Base-by-base conservation (phyloP, 352 stramenopile genomes). In the Pythium vanterpoolii region DNA sequence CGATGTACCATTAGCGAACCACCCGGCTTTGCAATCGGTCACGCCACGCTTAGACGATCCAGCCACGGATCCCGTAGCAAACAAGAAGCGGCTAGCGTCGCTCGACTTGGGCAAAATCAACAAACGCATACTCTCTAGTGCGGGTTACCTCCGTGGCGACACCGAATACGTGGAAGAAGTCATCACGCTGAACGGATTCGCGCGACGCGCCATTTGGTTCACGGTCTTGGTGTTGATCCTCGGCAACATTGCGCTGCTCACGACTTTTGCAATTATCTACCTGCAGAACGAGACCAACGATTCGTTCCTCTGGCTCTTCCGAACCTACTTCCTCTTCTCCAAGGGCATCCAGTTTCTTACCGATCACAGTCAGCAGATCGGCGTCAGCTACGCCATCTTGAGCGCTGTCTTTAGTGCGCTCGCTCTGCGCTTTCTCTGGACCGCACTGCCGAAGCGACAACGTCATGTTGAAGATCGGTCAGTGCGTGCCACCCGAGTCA, bases 241-340 rank as follows among this genome's bases (percentile, higher is more conserved):
- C 2, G 26, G 26, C 26, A 59, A 59, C 27, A 39, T 33, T 5
- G 16, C 36, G 36, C 51, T 59, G 36, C 38, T 59, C 14, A 33
- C 23, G 11, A 27, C 43, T 2, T 48, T 31, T n/a, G 51, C 51
- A 16, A 26, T 40, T 18, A 14, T 38, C 16, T 59, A 59, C 38
- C 21, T 21, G 24, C 38, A 59, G 28, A 48, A 59, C 28, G 39
- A 46, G 8, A 48, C 13, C 38, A 23, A 21, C 38, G 39, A 59
- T 19, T 59, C 51, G 24, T 44, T 59, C 4, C 24, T 59, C 3
- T 59, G 51, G 51, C 36, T 49, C 14, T 59, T 48, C 26, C 51
- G 51, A 8, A 19, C 49, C 16, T 50, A 45, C 18, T 59, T 50
- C 27, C 39, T 50, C 38, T 42, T 40, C 16, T 59, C 36, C 38